Evolutionary conservation across 805 yeast genomes (phyloP), one percentile per base, ranked within the genome.

Genomic region (Wickerhamiella galacta): DNA sequence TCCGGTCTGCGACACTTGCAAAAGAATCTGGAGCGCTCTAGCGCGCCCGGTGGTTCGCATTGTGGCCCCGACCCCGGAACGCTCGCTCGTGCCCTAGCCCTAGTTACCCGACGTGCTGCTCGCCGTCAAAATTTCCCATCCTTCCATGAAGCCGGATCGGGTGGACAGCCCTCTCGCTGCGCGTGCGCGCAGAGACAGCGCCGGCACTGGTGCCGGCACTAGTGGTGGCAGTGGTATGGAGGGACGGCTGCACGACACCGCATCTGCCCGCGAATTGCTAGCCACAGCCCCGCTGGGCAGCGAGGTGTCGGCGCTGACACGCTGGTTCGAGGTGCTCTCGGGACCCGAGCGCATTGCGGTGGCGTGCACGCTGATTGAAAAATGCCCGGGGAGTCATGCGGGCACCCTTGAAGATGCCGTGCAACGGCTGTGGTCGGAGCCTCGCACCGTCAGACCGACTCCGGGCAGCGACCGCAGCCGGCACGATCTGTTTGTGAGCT

Each of bases 301-400:
- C 19, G 60, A 57, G 39, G 47, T 57, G 19, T 35, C 39, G 28
- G 51, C 56, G 21, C 46, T 58, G 36, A 62, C 55, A 40, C 47
- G 49, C 32, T 60, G 65, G 65, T 60, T 56, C 41, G 50, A 54
- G 25, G 48, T 50, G 21, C 49, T 60, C 20, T 43, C 48, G 30
- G 49, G 49, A 21, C 48, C 48, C 17, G 64, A 60, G 40, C 55
- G 61, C 23, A 47, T 58, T 6, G 54, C 60, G 20, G 49, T 63
- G 7, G 40, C 59, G 31, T 44, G 51, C 31, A 42, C 62, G 8
- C 47, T 60, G 24, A 43, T 55, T 15, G 53, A 53, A 34, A 58
- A 43, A 23, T 40, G 46, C 21, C 21, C 40, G 12, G 42, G 38
- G 31, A 16, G 11, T 10, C 34, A 35, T 19, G 25, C 28, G 26